phyloP scores from a whole-genome alignment of 2,329 filamentous ascomycete species.

The Neocucurbitaria cava region DNA sequence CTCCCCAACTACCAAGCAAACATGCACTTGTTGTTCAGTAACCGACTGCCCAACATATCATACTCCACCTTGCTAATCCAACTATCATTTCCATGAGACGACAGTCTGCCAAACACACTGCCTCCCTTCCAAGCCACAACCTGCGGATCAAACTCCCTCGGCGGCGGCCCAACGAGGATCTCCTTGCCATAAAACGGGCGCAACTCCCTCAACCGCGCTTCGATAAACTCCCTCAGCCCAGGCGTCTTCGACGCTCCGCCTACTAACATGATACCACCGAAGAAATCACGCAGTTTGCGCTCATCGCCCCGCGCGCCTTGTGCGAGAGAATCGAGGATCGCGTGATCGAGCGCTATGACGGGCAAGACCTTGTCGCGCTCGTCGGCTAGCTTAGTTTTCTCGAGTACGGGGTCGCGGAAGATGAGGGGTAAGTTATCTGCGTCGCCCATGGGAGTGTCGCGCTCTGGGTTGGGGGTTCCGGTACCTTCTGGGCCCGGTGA shows the following conservation, averaged over 20 bases:
- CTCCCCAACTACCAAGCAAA: conserved; percentile 45
- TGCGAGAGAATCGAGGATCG: conserved; percentile 87
- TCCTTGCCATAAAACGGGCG: conserved; percentile 69
- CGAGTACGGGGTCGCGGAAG: conserved; percentile 55
- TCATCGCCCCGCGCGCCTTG: conserved; percentile 89
- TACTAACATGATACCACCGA: conserved; percentile 50
- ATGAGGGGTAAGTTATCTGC: conserved; percentile 44
- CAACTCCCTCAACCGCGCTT: conserved; percentile 77
- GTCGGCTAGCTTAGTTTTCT: conserved; percentile 60
- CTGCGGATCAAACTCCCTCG: conserved; percentile 93
- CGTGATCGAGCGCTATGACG: conserved; percentile 81
- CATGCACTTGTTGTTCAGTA: conserved; percentile 65
- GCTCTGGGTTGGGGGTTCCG: conserved; percentile 68
- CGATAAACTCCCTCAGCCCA: conserved; percentile 80
- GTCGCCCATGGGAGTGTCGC: conserved; percentile 55
- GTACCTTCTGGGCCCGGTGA: conserved; percentile 88
- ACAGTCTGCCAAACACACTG: conserved; percentile 91
- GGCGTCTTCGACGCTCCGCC: conserved; percentile 56
- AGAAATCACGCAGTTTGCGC: conserved; percentile 88
- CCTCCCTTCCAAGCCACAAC: conserved; percentile 99
- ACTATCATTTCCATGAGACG: conserved; percentile 81
- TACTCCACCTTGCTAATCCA: conserved; percentile 92
- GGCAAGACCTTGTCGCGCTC: conserved; percentile 84
- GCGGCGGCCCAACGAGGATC: conserved; percentile 72
- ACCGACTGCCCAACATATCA: conserved; percentile 80